These are phyloP conservation scores for Margaritispora aquatica DNA, from an alignment of 495 filamentous ascomycete genomes.

Conservation along the genomic window DNA sequence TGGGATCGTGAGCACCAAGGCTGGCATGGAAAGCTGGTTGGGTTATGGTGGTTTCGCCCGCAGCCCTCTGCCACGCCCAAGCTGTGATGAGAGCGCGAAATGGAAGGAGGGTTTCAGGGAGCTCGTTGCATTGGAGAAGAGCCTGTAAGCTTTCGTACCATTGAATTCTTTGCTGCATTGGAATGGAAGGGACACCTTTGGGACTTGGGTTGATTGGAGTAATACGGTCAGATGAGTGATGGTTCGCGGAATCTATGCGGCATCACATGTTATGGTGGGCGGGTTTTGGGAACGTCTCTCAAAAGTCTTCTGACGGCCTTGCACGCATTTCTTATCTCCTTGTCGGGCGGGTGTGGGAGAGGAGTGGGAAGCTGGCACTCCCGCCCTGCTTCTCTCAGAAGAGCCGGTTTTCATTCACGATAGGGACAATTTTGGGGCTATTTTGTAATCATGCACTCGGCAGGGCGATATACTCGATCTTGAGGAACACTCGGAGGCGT, in stretches of 20 bases:
- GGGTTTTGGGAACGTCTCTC: neutral
- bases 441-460: neutral
- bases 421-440: neutral
- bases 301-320: conserved; percentile 1
- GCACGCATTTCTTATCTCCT: conserved; percentile 1
- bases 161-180: too few species aligned
- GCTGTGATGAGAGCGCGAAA: conserved; percentile 47
- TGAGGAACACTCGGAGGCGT: neutral
- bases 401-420: neutral
- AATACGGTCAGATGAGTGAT: neutral
- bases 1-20: conserved; percentile 83
- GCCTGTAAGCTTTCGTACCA: conserved; percentile 19
- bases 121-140: conserved; percentile 59
- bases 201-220: too few species aligned
- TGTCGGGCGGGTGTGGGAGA: neutral
- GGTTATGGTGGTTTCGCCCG: conserved; percentile 76
- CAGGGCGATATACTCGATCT: neutral
- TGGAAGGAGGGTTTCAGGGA: conserved; percentile 72
- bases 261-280: neutral
- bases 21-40: conserved; percentile 61
- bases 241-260: neutral
- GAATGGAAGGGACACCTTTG: neutral
- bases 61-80: conserved; percentile 69
- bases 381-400: neutral
- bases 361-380: neutral